Evolutionary conservation across 495 filamentous ascomycete species (phyloP).

Genomic region (Neurospora terricola): DNA sequence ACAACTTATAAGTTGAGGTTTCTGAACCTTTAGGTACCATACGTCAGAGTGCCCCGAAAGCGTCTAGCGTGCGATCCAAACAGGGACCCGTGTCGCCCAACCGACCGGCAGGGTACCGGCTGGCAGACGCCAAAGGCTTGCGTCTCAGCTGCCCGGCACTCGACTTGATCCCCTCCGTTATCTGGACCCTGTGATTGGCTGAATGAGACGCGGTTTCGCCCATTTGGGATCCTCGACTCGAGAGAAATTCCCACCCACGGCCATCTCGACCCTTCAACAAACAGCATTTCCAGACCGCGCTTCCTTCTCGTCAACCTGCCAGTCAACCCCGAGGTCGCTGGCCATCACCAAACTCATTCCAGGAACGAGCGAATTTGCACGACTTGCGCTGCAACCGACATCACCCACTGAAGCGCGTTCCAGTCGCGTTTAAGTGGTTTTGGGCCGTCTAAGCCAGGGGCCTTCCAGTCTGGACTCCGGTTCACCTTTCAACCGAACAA

Average conservation of each 20-base stretch:
- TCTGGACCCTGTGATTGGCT: conserved; percentile 19
- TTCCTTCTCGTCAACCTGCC: conserved; percentile 5
- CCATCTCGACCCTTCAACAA: conserved; percentile 20
- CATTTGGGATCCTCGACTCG: conserved; percentile 22
- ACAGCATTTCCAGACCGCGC: conserved; percentile 6
- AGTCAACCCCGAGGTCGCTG: conserved; percentile 12
- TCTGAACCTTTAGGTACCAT: background rate
- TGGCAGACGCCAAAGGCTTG: background rate
- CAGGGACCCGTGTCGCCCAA: background rate
- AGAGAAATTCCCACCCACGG: conserved; percentile 23
- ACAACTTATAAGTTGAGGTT: background rate
- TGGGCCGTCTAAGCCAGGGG: conserved; percentile 8
- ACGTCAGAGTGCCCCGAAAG: background rate
- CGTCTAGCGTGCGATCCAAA: background rate
- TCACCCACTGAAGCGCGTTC: conserved; percentile 17
- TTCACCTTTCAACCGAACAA: conserved; percentile 5
- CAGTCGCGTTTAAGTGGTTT: conserved; percentile 35
- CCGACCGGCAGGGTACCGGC: background rate
- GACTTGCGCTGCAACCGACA: background rate
- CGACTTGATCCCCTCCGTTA: conserved; percentile 13
- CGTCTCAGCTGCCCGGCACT: background rate
- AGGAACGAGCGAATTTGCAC: background rate
- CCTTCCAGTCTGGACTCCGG: background rate
- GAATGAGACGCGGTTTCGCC: conserved; percentile 20
- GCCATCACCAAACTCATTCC: conserved; percentile 14